Conservation (phyloP, 2,329 filamentous ascomycete genomes). For the Aulographum hederae region DNA sequence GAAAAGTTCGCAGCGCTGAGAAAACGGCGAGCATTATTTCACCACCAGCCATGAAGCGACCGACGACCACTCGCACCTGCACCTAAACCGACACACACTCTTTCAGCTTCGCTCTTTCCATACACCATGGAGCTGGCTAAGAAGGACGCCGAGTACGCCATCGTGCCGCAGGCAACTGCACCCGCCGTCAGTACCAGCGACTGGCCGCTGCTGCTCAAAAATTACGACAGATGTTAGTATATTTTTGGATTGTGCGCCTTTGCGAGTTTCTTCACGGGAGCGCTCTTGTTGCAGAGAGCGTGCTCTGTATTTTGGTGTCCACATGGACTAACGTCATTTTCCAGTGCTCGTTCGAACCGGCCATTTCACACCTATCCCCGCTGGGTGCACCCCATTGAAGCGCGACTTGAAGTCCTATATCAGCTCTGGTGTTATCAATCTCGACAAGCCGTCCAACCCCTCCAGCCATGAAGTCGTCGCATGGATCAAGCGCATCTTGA, state of each 20-base stretch:
- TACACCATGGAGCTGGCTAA: too few relatives aligned
- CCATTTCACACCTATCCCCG: conserved; percentile 92
- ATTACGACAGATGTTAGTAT: conserved; percentile 84
- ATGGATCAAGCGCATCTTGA: conserved; percentile 95
- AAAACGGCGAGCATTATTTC: too few relatives aligned
- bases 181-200: conserved; percentile 68
- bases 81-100: too few relatives aligned
- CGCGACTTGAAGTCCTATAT: conserved; percentile 96
- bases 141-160: conserved; percentile 58
- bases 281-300: conserved; percentile 7
- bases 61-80: too few relatives aligned
- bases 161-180: conserved; percentile 76
- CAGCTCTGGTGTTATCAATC: conserved; percentile 94
- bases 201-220: conserved; percentile 89
- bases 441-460: conserved; percentile 93
- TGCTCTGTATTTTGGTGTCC: too few relatives aligned
- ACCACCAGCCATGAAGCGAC: too few relatives aligned
- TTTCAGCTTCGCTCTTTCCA: too few relatives aligned
- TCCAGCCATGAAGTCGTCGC: conserved; percentile 97
- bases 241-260: conserved; percentile 25
- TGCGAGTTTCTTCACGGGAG: too few relatives aligned
- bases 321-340: conserved; percentile 10
- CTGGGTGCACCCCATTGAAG: conserved; percentile 77
- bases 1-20: too few relatives aligned
- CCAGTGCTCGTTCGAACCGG: conserved; percentile 80